Evolutionary conservation across 75 land plant species (phyloP).

Genomic region (Pinus albicaulis): DNA sequence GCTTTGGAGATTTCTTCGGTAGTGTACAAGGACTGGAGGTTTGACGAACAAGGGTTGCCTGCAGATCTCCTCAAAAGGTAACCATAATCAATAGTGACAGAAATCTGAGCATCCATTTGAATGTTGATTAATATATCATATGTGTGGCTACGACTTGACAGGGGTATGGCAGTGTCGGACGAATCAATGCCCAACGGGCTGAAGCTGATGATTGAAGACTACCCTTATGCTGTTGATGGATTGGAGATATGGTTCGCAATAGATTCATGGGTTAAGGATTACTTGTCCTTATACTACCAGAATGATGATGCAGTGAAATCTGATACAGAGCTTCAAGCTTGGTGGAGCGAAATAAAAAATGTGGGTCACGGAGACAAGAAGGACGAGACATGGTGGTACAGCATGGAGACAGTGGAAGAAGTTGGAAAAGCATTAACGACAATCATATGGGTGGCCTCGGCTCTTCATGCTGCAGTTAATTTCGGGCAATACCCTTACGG

Average conservation of each 20-base stretch:
- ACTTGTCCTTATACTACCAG: slow-evolving; percentile 45
- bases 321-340: slow-evolving; percentile 51
- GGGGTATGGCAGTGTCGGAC: slow-evolving; percentile 64
- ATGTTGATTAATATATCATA: neutral
- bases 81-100: no score
- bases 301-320: slow-evolving; percentile 16
- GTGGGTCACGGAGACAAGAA: slow-evolving; percentile 57
- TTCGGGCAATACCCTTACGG: slow-evolving; percentile 71
- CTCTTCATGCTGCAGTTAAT: slow-evolving; percentile 45
- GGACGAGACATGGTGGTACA: slow-evolving; percentile 46
- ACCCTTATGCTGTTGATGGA: slow-evolving; percentile 62
- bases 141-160: neutral
- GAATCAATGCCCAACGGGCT: slow-evolving; percentile 27
- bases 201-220: slow-evolving; percentile 55
- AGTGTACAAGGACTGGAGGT: slow-evolving; percentile 55
- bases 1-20: slow-evolving; percentile 60
- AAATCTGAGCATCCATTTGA: neutral
- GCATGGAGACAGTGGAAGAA: slow-evolving; percentile 26
- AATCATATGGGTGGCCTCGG: slow-evolving; percentile 40
- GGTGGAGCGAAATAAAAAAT: slow-evolving; percentile 49
- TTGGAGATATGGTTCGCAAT: slow-evolving; percentile 29
- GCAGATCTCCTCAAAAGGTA: slow-evolving; percentile 61
- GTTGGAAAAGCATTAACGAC: slow-evolving; percentile 34
- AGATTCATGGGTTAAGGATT: slow-evolving; percentile 17
- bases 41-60: slow-evolving; percentile 59